These are phyloP conservation scores for Penicillium silybi DNA, from an alignment of 495 filamentous ascomycete genomes.

Conservation along the genomic window DNA sequence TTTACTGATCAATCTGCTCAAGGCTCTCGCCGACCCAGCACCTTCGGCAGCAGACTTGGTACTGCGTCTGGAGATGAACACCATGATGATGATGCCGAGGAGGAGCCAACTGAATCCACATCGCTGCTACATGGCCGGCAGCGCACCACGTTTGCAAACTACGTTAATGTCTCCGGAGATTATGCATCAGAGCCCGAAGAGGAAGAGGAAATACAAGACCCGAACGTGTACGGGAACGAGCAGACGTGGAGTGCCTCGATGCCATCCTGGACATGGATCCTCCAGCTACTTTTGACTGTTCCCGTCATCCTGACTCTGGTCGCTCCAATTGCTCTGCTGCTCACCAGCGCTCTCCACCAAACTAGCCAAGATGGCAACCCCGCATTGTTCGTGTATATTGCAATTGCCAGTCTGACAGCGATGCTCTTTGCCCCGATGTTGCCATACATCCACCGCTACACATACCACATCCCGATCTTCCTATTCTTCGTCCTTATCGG, in stretches of 20 bases:
- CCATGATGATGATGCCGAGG: slow-evolving; percentile 44
- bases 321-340: slow-evolving; percentile 69
- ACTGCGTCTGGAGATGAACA: slow-evolving; percentile 31
- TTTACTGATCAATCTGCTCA: slow-evolving; percentile 45
- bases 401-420: slow-evolving; percentile 61
- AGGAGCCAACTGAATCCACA: slow-evolving; percentile 70
- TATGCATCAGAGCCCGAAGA: slow-evolving; percentile 24
- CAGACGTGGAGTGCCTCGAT: slow-evolving; percentile 79
- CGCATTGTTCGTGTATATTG: slow-evolving; percentile 63
- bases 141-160: slow-evolving; percentile 70
- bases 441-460: slow-evolving; percentile 84
- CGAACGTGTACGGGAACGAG: slow-evolving; percentile 66
- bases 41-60: slow-evolving; percentile 37
- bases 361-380: slow-evolving; percentile 76
- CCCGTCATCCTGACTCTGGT: slow-evolving; percentile 72
- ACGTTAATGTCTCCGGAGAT: slow-evolving; percentile 46
- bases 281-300: slow-evolving; percentile 77
- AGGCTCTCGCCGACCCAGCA: slow-evolving; percentile 40
- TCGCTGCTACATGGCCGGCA: slow-evolving; percentile 63
- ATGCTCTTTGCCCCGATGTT: slow-evolving; percentile 72
- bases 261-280: slow-evolving; percentile 78
- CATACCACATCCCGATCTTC: slow-evolving; percentile 74
- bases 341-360: slow-evolving; percentile 68
- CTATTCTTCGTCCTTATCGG: slow-evolving; percentile 68
- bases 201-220: slow-evolving; percentile 31